Evolutionary conservation across 1,284 basidiomycete species (phyloP).

Genomic region (Ustilago cynodontis): DNA sequence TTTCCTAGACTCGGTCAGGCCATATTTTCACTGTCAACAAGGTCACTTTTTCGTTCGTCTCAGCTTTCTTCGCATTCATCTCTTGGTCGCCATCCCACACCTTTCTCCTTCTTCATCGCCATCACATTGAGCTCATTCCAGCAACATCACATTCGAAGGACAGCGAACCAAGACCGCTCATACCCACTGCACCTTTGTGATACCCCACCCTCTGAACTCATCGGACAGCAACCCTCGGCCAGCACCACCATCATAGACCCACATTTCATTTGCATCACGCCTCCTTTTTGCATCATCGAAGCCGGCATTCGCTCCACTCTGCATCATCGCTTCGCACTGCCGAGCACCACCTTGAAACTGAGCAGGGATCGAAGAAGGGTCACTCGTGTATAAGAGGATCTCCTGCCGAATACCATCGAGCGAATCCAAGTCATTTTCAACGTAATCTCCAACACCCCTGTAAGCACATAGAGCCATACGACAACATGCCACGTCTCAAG

Average conservation of each 20-base stretch:
- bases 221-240: neutral
- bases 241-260: constrained; percentile 4
- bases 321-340: neutral
- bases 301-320: neutral
- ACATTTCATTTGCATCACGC: constrained; percentile 8
- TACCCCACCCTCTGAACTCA: constrained; percentile 8
- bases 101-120: neutral
- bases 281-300: constrained; percentile 9
- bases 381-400: neutral
- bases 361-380: neutral
- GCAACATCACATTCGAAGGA: neutral
- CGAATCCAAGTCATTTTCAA: neutral
- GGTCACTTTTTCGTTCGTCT: neutral
- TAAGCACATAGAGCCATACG: neutral
- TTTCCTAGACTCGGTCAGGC: constrained; percentile 1
- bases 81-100: neutral
- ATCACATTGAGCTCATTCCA: neutral
- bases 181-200: constrained; percentile 21
- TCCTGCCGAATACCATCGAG: neutral
- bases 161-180: neutral
- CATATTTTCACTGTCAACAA: neutral
- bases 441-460: neutral
- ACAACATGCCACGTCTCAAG: constrained; percentile 64
- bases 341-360: neutral
- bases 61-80: neutral